A percentile compares a stretch with the other conserved stretches of the same genome.
Evolutionary conservation across 2,329 filamentous ascomycete species (phyloP).

Genomic region (Verticillium tricorpus): DNA sequence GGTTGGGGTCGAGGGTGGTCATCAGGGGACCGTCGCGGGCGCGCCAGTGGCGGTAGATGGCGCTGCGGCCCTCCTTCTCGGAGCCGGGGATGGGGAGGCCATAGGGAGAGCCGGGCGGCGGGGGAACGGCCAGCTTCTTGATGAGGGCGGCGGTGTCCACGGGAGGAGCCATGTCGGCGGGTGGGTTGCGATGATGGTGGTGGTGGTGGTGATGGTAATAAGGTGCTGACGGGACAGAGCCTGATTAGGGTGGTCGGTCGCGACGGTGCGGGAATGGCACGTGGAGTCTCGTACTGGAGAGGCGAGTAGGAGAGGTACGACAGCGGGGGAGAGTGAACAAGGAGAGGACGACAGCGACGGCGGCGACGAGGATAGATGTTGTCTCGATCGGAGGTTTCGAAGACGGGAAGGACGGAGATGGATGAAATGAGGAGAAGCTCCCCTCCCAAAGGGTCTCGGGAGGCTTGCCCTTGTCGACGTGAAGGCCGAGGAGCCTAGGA

Average conservation of each 20-base stretch:
- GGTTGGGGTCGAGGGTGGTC: conserved; percentile 64
- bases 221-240: neutral
- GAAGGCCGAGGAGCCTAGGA: neutral
- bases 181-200: too few relatives aligned
- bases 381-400: neutral
- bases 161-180: conserved; percentile 23
- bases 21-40: conserved; percentile 68
- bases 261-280: neutral
- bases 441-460: neutral
- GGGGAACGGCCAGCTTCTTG: conserved; percentile 52
- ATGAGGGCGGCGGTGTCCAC: conserved; percentile 34
- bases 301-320: neutral
- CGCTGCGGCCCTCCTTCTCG: conserved; percentile 65
- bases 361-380: too few relatives aligned
- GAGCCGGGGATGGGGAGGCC: conserved; percentile 73
- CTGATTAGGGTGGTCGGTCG: neutral
- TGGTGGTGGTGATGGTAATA: neutral
- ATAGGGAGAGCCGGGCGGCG: conserved; percentile 73
- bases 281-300: neutral
- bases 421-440: neutral
- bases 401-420: neutral
- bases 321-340: neutral
- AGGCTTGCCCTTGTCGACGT: neutral
- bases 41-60: conserved; percentile 80
- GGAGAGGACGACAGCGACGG: neutral